These are phyloP conservation scores for Melaleuca quinquenervia DNA, from an alignment of 345 rosid species.

Conservation along the genomic window DNA sequence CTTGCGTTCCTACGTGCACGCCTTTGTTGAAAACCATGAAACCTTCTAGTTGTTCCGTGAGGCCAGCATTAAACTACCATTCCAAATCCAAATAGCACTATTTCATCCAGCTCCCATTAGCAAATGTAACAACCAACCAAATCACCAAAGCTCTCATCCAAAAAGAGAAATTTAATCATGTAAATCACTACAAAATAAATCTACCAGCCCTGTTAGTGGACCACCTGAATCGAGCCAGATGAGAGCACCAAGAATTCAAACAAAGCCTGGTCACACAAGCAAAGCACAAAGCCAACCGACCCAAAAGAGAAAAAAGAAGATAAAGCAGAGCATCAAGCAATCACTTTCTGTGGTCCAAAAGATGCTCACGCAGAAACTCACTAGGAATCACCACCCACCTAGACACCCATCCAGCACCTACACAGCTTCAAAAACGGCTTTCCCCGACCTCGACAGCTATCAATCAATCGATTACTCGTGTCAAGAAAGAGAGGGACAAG, in stretches of 20 bases:
- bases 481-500: conserved; percentile 1
- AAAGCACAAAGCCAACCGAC: neutral
- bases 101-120: neutral
- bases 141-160: neutral
- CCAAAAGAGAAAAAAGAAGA: neutral
- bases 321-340: neutral
- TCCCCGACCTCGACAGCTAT: neutral
- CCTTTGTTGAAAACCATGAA: neutral
- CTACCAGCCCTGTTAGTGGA: neutral
- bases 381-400: neutral
- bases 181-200: neutral
- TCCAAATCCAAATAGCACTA: neutral
- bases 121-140: neutral
- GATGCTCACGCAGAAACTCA: neutral
- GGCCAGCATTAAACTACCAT: neutral
- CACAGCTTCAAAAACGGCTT: neutral
- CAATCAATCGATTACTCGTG: neutral
- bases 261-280: neutral
- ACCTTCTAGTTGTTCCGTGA: neutral
- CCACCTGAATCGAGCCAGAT: neutral
- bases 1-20: neutral
- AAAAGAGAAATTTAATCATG: neutral
- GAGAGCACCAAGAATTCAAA: conserved; percentile 2
- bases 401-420: neutral
- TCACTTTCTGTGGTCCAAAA: neutral